Evolutionary conservation across 2,329 filamentous ascomycete genomes (phyloP).

Genomic region (Xylaria sp.): DNA sequence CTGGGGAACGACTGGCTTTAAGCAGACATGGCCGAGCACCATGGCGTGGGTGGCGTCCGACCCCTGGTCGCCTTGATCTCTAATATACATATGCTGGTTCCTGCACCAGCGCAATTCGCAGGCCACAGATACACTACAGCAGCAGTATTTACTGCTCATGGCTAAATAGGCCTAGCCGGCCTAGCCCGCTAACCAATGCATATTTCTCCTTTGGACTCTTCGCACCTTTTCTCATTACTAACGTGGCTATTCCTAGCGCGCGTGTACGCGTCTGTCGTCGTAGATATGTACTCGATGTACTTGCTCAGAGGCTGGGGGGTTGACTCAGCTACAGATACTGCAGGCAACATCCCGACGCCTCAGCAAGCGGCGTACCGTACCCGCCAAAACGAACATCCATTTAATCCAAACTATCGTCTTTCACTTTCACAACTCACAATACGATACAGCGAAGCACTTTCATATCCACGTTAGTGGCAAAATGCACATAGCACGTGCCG

Average conservation of each 20-base stretch:
- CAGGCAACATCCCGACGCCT: not conserved
- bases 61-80: not conserved
- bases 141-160: not conserved
- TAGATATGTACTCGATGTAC: not conserved
- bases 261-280: not conserved
- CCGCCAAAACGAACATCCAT: too few relatives aligned
- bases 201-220: not conserved
- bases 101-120: not conserved
- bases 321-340: not conserved
- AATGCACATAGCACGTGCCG: not conserved
- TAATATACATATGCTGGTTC: not conserved
- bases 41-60: slow-evolving; percentile 1
- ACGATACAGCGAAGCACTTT: not conserved
- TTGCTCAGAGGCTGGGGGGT: not conserved
- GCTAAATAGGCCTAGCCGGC: not conserved
- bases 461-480: not conserved
- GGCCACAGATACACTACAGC: too few relatives aligned
- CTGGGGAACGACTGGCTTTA: slow-evolving; percentile 2
- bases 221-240: too few relatives aligned
- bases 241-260: too few relatives aligned
- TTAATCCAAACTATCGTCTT: not conserved
- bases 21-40: not conserved
- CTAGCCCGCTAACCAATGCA: not conserved
- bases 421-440: not conserved
- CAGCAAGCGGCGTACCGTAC: not conserved